phyloP scores from a whole-genome alignment of 306 rosid species.

The Castanea sativa region DNA sequence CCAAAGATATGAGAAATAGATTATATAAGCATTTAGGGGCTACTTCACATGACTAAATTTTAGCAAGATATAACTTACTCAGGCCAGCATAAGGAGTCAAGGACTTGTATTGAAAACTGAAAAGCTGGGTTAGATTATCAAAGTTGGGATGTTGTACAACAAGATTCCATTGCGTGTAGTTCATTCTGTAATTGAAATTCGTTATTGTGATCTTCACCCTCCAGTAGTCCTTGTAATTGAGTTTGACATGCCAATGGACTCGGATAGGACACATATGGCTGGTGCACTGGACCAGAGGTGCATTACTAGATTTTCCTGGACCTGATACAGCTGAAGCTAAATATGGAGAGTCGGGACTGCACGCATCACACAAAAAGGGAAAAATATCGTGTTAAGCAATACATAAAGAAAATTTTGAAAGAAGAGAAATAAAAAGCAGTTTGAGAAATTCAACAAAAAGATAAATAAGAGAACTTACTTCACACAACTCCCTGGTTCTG shows the following conservation, averaged over 20 bases:
- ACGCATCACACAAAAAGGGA: slow-evolving; percentile 19
- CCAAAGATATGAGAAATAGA: neutral
- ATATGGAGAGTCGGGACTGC: slow-evolving; percentile 64
- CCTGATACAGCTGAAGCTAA: slow-evolving; percentile 70
- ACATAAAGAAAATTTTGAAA: neutral
- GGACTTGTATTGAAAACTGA: slow-evolving; percentile 88
- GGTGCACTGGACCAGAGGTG: slow-evolving; percentile 86
- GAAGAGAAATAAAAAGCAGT: neutral
- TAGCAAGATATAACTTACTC: slow-evolving; percentile 58
- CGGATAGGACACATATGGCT: slow-evolving; percentile 97
- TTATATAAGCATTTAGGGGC: neutral
- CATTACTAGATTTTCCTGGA: slow-evolving; percentile 43
- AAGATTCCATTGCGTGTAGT: slow-evolving; percentile 89
- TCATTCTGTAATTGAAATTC: slow-evolving; percentile 96
- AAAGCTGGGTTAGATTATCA: slow-evolving; percentile 77
- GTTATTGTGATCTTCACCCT: slow-evolving; percentile 91
- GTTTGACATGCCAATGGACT: slow-evolving; percentile 98
- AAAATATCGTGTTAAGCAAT: slow-evolving; percentile 8
- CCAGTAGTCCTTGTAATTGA: slow-evolving; percentile 97
- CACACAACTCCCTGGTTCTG: slow-evolving; percentile 70
- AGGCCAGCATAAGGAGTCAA: slow-evolving; percentile 85
- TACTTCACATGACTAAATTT: neutral
- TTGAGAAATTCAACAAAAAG: slow-evolving; percentile 9
- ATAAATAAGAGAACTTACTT: slow-evolving; percentile 49
- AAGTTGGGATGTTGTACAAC: slow-evolving; percentile 96